Base-by-base conservation (phyloP, 805 yeast species). In the Metschnikowia koreensis region DNA sequence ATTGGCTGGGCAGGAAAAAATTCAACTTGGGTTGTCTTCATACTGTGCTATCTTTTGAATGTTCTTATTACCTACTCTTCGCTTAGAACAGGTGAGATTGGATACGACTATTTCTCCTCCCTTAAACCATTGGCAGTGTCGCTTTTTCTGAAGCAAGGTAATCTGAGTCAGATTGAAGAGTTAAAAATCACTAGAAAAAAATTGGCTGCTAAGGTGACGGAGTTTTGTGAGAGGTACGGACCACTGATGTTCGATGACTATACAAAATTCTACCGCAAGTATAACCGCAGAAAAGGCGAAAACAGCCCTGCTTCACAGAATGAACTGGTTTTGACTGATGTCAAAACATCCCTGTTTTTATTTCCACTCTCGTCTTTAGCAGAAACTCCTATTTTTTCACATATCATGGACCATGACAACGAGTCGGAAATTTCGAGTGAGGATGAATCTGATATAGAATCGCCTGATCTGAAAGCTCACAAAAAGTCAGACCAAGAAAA, bases 11-110 rank as follows among this genome's bases (percentile, higher is more conserved):
- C 40, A 9, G 47, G 47, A 5, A 49, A 43, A 12, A 40, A 54
- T 13, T 59, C 66, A 4, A 51, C 51, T 4, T 28, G 51, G 6
- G 33, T 60, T 1, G 63, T 71, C 12, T 74, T 73, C 47, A 17
- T 62, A 11, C 43, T 61, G 4, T 72, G 69, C 53, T 74, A 73
- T 53, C 60, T 64, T 10, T 67, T 68, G 67, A 68, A 72, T 28
- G 68, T 73, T 2, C 60, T 71, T 31, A 73, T 75, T 16, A 74
- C 78, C 0, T 74, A 70, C 54, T 73, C 77, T 0, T 70, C 76
- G 6, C 64, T 74, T 37, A 55, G 77, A 45, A 66, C 68, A 6
- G 78, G 78, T 3, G 78, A 74, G 49, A 69, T 67, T 44, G 78
- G 77, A 1, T 66, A 72, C 39, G 77, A 73, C 53, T 68, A 69